Evolutionary conservation across 768 basidiomycete species (phyloP), one percentile per base, ranked within the genome.

Genomic region (Rhizopogon vesiculosus): DNA sequence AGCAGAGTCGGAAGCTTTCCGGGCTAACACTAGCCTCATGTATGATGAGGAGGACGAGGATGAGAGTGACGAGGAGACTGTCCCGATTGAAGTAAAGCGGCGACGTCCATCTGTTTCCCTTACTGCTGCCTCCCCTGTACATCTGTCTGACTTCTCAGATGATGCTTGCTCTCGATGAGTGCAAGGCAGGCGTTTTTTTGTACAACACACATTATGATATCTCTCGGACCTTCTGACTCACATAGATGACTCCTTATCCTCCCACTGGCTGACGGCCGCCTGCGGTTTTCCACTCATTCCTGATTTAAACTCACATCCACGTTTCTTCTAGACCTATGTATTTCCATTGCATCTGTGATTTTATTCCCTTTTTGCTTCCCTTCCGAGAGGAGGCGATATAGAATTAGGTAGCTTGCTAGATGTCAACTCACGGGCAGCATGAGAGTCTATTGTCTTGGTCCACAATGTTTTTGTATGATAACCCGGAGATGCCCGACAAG

Each of bases 11-110:
- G 59, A 57, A 51, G 55, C 57, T 7, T 60, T 70, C 39, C 70
- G 62, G 29, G 65, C 72, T 53, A 70, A 68, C 55, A 62, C 64
- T 48, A 69, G 69, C 57, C 68, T 64, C 58, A 60, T 68, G 63
- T 76, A 70, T 41, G 59, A 57, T 3, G 67, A 62, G 3, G 63
- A 67, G 33, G 70, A 64, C 7, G 72, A 66, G 19, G 74, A 71
- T 45, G 72, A 70, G 57, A 69, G 67, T 44, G 74, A 69, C 3
- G 76, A 75, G 19, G 74, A 73, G 54, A 65, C 38, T 22, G 54
- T 61, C 18, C 66, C 72, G 51, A 65, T 70, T 59, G 70, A 71
- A 50, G 59, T 74, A 57, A 71, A 69, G 59, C 69, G 71, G 45
- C 66, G 71, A 45, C 61, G 68, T 43, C 68, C 71, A 25, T 71